These are phyloP conservation scores for Alternaria sp. DNA, from an alignment of 2,329 filamentous ascomycete genomes.

Conservation along the genomic window DNA sequence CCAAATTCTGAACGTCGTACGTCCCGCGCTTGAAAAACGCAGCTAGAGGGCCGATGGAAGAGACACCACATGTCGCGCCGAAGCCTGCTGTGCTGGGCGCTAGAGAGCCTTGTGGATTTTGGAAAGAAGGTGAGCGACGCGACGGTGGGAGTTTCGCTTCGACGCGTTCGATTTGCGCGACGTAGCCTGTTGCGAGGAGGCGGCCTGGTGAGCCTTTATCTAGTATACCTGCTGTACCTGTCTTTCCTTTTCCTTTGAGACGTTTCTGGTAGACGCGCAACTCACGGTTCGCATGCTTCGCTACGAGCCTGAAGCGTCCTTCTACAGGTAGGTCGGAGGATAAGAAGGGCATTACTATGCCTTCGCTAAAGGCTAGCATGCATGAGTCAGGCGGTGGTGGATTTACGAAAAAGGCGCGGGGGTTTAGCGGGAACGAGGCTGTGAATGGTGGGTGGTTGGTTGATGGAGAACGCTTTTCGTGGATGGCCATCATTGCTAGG, in stretches of 20 bases:
- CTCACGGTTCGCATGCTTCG: slow-evolving; percentile 51
- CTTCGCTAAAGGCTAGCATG: slow-evolving; percentile 57
- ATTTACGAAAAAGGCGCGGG: slow-evolving; percentile 52
- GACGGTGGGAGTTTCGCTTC: slow-evolving; percentile 42
- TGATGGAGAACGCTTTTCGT: slow-evolving; percentile 42
- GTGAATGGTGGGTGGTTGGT: slow-evolving; percentile 46
- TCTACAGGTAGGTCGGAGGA: slow-evolving; percentile 44
- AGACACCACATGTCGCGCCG: slow-evolving; percentile 54
- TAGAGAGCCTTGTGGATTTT: slow-evolving; percentile 49
- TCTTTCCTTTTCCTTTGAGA: slow-evolving; percentile 21
- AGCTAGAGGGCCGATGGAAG: slow-evolving; percentile 49
- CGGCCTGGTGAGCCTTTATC: slow-evolving; percentile 48
- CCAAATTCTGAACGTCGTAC: slow-evolving; percentile 35
- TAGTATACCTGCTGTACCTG: slow-evolving; percentile 28
- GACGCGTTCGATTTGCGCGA: slow-evolving; percentile 49
- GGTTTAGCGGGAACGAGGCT: slow-evolving; percentile 56
- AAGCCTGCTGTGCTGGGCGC: slow-evolving; percentile 36
- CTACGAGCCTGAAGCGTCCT: slow-evolving; percentile 48
- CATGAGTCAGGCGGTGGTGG: slow-evolving; percentile 50
- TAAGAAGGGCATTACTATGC: slow-evolving; percentile 54
- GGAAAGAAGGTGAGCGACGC: slow-evolving; percentile 17
- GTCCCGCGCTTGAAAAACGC: slow-evolving; percentile 39
- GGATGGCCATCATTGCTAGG: slow-evolving; percentile 55
- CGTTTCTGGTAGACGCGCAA: slow-evolving; percentile 55
- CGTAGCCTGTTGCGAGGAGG: slow-evolving; percentile 53